Evolutionary conservation across 192 early-diverging fungal genomes (phyloP), one percentile per base, ranked within the genome.

Genomic region (Mortierella alpina): DNA sequence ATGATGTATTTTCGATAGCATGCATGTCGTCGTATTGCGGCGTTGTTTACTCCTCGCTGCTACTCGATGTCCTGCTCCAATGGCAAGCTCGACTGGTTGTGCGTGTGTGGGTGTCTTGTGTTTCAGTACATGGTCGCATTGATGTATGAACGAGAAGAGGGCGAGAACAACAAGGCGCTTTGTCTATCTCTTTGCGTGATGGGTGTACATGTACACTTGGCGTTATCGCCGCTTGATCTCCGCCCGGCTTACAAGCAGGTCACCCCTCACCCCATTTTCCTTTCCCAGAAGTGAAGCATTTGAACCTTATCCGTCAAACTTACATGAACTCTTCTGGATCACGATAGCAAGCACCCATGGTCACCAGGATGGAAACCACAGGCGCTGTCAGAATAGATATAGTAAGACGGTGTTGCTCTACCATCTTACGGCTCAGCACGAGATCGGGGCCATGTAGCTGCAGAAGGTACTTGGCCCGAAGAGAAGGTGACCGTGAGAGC

Each of bases 311-410:
- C 15, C 14, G 31, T 7, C 17, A 45, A 54, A 72, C 77, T 72
- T 80, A 80, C 77, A 80, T 80, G 46, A 80, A 80, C 61, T 80
- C 77, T 40, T 72, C 70, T 18, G 68, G 59, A 63, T 80, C 77
- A 31, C 77, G 69, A 31, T 51, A 68, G 14, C 54, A 41, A 4
- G 77, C 77, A 0, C 77, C 77, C 77, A 72, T 80, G 17, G 56
- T 12, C 23, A 80, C 63, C 59, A 80, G 22, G 17, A 68, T 58
- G 59, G 62, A 39, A 4, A 58, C 70, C 31, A 80, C 77, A 39
- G 64, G 22, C 3, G 70, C 18, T 18, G 47, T 68, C 15, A 80
- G 46, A 49, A 80, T 80, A 18, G 77, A 80, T 3, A 17, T 53
- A 2, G 77, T 68, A 46, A 80, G 46, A 23, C 53, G 62, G 9